Evolutionary conservation across 768 basidiomycete species (phyloP).

Genomic region (Lentinula boryana): DNA sequence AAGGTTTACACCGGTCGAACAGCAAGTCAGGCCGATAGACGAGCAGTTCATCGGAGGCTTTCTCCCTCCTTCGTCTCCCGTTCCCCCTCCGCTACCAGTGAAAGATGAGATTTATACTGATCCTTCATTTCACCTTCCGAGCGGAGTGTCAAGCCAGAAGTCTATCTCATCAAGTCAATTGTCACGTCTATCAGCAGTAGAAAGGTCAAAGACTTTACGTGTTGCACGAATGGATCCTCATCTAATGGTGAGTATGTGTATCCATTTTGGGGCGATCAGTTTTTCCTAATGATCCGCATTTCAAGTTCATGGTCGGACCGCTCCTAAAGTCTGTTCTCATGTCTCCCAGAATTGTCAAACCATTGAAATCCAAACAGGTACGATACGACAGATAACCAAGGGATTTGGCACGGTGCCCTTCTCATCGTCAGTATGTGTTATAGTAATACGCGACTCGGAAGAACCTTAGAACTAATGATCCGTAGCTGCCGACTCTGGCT

Average conservation of each 20-base stretch:
- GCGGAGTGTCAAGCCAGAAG: slow-evolving; percentile 17
- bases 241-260: slow-evolving; percentile 44
- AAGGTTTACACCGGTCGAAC: slow-evolving; percentile 46
- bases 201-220: slow-evolving; percentile 54
- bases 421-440: slow-evolving; percentile 75
- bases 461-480: neutral
- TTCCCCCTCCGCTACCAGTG: slow-evolving; percentile 41
- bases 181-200: slow-evolving; percentile 50
- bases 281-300: neutral
- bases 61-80: slow-evolving; percentile 30
- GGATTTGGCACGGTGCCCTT: slow-evolving; percentile 84
- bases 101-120: slow-evolving; percentile 33
- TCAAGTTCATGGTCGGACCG: slow-evolving; percentile 85
- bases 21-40: slow-evolving; percentile 49
- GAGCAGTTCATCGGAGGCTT: slow-evolving; percentile 60
- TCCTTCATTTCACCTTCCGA: slow-evolving; percentile 10
- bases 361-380: slow-evolving; percentile 40
- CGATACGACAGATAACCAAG: slow-evolving; percentile 75
- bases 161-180: slow-evolving; percentile 33
- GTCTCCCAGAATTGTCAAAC: neutral
- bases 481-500: slow-evolving; percentile 72
- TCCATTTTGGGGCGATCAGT: neutral
- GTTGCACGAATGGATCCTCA: slow-evolving; percentile 72
- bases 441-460: neutral
- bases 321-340: slow-evolving; percentile 46